Conservation (phyloP, 352 stramenopile genomes). For the Saprolegnia parasitica region DNA sequence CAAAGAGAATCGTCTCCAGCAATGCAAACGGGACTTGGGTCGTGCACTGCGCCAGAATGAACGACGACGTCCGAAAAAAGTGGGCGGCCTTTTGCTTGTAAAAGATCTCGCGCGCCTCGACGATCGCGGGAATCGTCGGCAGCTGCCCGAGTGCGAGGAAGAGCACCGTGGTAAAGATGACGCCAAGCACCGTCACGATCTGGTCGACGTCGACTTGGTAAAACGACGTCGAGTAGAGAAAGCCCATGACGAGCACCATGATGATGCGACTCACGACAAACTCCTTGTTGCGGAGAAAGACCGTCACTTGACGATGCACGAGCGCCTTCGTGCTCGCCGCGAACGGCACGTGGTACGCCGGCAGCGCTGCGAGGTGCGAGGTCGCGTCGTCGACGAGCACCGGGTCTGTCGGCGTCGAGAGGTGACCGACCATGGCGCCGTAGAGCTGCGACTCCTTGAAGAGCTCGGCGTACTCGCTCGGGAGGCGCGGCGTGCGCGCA, state of each 20-base stretch:
- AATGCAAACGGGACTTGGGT: constrained; percentile 30
- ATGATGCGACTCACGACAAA: constrained; percentile 39
- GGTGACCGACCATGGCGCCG: constrained; percentile 38
- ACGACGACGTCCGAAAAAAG: constrained; percentile 47
- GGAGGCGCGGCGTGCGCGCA: constrained; percentile 3
- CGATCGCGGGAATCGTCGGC: constrained; percentile 45
- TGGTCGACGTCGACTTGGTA: constrained; percentile 40
- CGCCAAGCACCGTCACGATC: constrained; percentile 43
- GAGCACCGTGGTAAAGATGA: constrained; percentile 64
- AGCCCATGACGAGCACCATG: constrained; percentile 38
- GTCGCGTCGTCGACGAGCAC: not conserved
- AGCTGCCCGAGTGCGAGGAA: constrained; percentile 47
- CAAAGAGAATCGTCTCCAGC: constrained; percentile 48
- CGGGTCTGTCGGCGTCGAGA: constrained; percentile 28
- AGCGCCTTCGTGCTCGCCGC: constrained; percentile 30
- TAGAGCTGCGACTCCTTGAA: constrained; percentile 35
- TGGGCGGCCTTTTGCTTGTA: constrained; percentile 51
- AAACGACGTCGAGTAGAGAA: constrained; percentile 40
- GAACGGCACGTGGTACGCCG: not conserved
- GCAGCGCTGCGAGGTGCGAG: not conserved
- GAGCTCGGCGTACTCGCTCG: constrained; percentile 12
- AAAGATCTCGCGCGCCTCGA: constrained; percentile 39
- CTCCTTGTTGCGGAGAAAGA: constrained; percentile 43
- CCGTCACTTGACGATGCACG: constrained; percentile 43
- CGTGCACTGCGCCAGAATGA: constrained; percentile 35